A percentile compares a stretch with the other conserved stretches of the same genome.
Conservation (phyloP, 208 protist genomes). For the Leishmania tropica region DNA sequence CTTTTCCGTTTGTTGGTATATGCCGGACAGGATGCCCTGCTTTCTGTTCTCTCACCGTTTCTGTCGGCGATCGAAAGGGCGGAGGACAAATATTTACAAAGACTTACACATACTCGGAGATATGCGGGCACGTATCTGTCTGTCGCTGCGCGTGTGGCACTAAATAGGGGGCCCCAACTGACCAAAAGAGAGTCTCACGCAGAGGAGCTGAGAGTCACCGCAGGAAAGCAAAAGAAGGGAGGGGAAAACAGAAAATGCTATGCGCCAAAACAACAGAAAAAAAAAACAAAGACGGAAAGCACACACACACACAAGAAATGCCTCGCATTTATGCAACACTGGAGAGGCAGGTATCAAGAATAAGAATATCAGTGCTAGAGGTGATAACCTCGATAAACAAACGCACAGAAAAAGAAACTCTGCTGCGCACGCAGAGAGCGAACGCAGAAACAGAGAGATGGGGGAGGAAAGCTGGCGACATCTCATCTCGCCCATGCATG, state of each 20-base stretch:
- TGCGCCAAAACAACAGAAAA: background rate
- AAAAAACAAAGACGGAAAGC: too few species aligned
- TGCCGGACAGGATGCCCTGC: background rate
- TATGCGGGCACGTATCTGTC: background rate
- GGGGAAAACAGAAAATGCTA: background rate
- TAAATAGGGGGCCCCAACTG: background rate
- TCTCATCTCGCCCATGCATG: background rate
- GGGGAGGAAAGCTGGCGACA: background rate
- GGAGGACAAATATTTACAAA: background rate
- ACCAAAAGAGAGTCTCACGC: background rate
- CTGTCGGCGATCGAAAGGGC: background rate
- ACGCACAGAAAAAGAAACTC: background rate
- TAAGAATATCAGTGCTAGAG: too few species aligned
- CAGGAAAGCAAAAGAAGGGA: background rate
- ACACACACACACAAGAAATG: background rate
- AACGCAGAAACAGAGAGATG: background rate
- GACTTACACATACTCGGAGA: background rate
- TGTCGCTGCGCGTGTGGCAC: background rate
- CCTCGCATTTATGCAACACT: background rate
- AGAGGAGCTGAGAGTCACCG: background rate
- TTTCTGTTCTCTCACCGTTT: background rate
- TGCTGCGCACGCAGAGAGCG: background rate
- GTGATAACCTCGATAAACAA: background rate
- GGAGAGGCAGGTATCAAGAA: background rate
- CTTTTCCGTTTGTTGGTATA: background rate